Evolutionary conservation across 208 protist genomes (phyloP), one percentile per base, ranked within the genome.

Genomic region (Crithidia sp.): DNA sequence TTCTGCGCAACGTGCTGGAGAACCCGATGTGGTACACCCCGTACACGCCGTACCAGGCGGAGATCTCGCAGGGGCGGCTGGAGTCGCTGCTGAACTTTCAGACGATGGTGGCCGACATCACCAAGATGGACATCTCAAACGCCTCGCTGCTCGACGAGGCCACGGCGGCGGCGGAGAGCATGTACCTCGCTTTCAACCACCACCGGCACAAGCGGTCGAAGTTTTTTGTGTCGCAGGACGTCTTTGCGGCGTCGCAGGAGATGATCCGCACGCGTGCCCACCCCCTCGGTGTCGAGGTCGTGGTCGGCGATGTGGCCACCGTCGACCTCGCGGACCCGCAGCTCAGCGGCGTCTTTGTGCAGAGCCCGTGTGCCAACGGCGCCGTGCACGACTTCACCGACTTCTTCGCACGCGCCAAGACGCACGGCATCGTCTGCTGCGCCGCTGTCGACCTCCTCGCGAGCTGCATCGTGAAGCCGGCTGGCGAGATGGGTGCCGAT

Each of bases 11-110:
- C 76, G 83, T 99, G 37, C 75, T 99, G 67, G 97, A 99, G 86
- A 99, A 99, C 74, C 98, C 98, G 57, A 96, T 92, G 41, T 99
- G 98, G 98, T 99, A 99, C 86, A 99, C 98, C 8, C 97, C 98
- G 43, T 99, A 99, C 85, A 99, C 98, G 19, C 98, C 98, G 8
- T 99, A 99, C 85, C 92, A 98, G 81, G 90, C 96, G 7, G 96
- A 98, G 68, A 98, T 99, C 44, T 88, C 90, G 36, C 97, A 99
- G 87, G 98, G 98, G 7, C 92, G 98, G 57, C 84, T 99, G 0
- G 98, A 99, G 86, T 96, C 95, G 17, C 84, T 99, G 7, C 86
- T 99, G 40, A 99, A 99, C 85, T 99, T 97, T 76, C 98, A 99
- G 84, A 98, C 98, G 4, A 95, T 99, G 88, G 81, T 99, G 28